A percentile compares a stretch with the other conserved stretches of the same genome.
phyloP scores from a whole-genome alignment of 305 asterid species.

The Fraxinus angustifolia region DNA sequence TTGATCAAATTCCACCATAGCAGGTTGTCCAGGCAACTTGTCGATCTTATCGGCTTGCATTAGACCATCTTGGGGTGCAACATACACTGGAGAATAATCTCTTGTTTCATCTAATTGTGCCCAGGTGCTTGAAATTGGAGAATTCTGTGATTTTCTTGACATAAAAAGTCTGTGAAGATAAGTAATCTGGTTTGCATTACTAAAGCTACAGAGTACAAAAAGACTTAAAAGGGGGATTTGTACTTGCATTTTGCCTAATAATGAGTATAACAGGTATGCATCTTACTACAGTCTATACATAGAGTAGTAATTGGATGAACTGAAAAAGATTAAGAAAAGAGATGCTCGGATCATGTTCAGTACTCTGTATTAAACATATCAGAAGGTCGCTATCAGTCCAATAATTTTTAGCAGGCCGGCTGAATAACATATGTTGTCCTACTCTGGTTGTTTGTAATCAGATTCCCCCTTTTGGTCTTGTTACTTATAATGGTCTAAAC shows the following conservation, averaged over 20 bases:
- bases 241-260: neutral
- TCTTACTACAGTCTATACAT: neutral
- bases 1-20: slow-evolving; percentile 44
- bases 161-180: slow-evolving; percentile 15
- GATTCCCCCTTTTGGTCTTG: neutral
- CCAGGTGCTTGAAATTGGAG: slow-evolving; percentile 12
- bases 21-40: slow-evolving; percentile 49
- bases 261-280: neutral
- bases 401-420: neutral
- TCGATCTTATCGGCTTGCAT: slow-evolving; percentile 41
- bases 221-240: neutral
- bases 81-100: slow-evolving; percentile 20
- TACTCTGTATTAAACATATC: neutral
- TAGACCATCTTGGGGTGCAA: slow-evolving; percentile 36
- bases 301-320: neutral
- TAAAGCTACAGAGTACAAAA: neutral
- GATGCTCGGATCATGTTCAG: neutral
- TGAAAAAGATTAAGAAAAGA: neutral
- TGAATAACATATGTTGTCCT: neutral
- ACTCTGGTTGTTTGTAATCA: neutral
- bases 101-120: neutral
- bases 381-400: neutral
- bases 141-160: slow-evolving; percentile 15
- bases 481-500: neutral
- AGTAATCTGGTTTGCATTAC: slow-evolving; percentile 23